Base-by-base conservation (phyloP, 2,329 filamentous ascomycete genomes). In the Colletotrichum magnum region DNA sequence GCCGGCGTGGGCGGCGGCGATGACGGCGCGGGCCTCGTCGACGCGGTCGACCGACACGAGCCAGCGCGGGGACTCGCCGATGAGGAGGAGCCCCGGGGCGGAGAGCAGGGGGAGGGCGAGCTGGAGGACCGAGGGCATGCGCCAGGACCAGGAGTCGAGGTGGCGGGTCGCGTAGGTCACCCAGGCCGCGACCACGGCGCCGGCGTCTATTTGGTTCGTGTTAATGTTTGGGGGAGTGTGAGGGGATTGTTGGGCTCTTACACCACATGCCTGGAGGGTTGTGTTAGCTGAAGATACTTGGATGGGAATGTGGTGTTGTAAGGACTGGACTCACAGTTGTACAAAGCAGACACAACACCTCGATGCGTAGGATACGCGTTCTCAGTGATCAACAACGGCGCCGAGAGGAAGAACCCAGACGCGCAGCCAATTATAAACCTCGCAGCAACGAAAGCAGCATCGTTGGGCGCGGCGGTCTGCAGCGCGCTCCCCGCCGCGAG, bases 101-200 rank as follows among this genome's bases (percentile, higher is more conserved):
- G 75, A 73, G 54, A 84, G 69, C 18, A 81, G 60, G 2, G 83
- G 83, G 82, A 63, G 79, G 18, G 77, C 80, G 68, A 83, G 80
- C 70, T 87, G 85, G 2, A 88, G 73, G 3, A 85, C 75, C 39
- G 68, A 70, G 28, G 68, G 68, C 21, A 70, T 58, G 6, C 64
- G 36, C 68, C 68, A 70, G 15, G 64, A 56, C 57, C 47, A 58
- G 6, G 56, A 28, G 7, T 41, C 10, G 13, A 68, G 48, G 13
- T 70, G 58, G 41, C 68, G 48, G n/a, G 64, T 68, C 2, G 64
- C 68, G 32, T 56, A 70, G 4, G 68, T 68, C 6, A 82, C 65
- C 32, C 75, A 77, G 3, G 80, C 78, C 4, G 81, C 78, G 10
- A 82, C 72, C 15, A 79, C 77, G 0, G 82, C 66, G 0, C 76